Evolutionary conservation across 495 filamentous ascomycete species (phyloP), one percentile per base, ranked within the genome.

Genomic region (Glonium stellatum): DNA sequence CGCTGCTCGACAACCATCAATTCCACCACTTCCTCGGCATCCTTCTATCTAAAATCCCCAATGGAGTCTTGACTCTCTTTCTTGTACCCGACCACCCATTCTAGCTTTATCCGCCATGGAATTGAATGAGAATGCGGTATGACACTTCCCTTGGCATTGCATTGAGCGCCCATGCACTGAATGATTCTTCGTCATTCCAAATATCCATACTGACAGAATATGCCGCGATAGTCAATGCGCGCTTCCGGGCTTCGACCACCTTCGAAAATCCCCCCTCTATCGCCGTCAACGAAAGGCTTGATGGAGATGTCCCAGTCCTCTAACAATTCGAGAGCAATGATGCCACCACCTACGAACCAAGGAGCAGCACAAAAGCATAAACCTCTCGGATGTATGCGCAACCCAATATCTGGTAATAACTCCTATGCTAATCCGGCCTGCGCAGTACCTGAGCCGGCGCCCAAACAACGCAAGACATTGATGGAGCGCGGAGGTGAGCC

Each of bases 311-410:
- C 82, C 57, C 78, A 83, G 4, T 87, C 88, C 4, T 78, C 84
- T 56, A 83, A 76, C 61, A 93, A 93, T 74, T 76, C 82, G 59
- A 84, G 88, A 60, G 79, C 82, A 12, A 70, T 71, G 25, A 75
- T 77, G 39, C 81, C 84, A 23, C 69, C 74, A 23, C 69, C 74
- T 25, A 68, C 74, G 21, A 52, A 59, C 9, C 31, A 21, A 25
- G 19, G 3, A 27, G 39, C 48, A 8, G 31, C 18, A 23, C 47
- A 51, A 23, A 78, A 78, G 63, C 76, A 77, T 52, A 72, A 67
- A 48, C 60, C 63, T 11, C 64, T 54, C 25, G 65, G 60, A 12
- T 50, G 70, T 72, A 65, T 22, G 70, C 41, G 15, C 10, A 9
- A 37, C 12, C 5, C 53, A 35, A 44, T 25, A 47, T 36, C 13